These are phyloP conservation scores for Martiniozyma abietophila DNA, from an alignment of 805 yeast species.

Conservation along the genomic window DNA sequence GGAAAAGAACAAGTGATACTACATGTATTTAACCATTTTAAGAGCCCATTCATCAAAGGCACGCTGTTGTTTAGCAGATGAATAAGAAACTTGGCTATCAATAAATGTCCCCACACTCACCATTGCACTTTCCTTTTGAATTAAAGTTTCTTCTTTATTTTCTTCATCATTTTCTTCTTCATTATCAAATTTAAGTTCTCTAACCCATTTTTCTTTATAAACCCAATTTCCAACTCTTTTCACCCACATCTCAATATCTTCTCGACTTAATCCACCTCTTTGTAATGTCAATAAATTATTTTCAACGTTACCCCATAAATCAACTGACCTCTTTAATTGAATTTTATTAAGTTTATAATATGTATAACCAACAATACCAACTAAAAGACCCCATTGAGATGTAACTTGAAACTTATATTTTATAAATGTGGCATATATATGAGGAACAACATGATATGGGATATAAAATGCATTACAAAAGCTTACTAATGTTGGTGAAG, in stretches of 20 bases:
- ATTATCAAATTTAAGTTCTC: slow-evolving; percentile 29
- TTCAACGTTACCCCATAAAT: slow-evolving; percentile 38
- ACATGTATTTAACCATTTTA: no score
- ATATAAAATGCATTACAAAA: slow-evolving; percentile 59
- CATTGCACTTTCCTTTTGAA: no score
- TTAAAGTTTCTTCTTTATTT: slow-evolving; percentile 6
- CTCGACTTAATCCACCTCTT: slow-evolving; percentile 40
- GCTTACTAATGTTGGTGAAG: slow-evolving; percentile 32
- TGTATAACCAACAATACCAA: slow-evolving; percentile 56
- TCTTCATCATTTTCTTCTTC: slow-evolving; percentile 2
- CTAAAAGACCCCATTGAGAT: slow-evolving; percentile 60
- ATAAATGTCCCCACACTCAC: slow-evolving; percentile 8
- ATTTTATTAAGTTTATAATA: slow-evolving; percentile 45
- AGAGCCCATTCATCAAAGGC: no score
- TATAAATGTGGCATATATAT: slow-evolving; percentile 41
- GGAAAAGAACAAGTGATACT: no score
- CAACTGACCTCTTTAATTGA: slow-evolving; percentile 35
- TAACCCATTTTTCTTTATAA: slow-evolving; percentile 53
- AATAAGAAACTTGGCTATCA: slow-evolving; percentile 3
- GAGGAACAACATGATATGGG: slow-evolving; percentile 42
- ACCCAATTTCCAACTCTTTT: slow-evolving; percentile 45
- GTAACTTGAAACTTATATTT: slow-evolving; percentile 43
- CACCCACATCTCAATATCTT: slow-evolving; percentile 45
- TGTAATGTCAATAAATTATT: slow-evolving; percentile 45
- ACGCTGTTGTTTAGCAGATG: no score